phyloP scores from a whole-genome alignment of 2,329 filamentous ascomycete genomes.

The Knufia fluminis region DNA sequence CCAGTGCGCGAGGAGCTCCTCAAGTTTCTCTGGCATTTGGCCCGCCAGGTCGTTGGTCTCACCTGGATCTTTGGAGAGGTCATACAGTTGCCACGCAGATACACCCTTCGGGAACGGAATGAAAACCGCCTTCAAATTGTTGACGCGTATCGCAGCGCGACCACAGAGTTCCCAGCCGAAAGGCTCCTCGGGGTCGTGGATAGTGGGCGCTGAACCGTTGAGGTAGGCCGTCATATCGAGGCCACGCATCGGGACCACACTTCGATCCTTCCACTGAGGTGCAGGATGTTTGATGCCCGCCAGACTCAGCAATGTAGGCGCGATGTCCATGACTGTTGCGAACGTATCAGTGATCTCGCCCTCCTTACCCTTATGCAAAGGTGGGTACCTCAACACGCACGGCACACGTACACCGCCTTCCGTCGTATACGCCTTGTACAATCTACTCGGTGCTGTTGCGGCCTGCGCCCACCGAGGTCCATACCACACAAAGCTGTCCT shows the following conservation, averaged over 20 bases:
- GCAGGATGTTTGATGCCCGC: constrained; percentile 42
- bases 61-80: constrained; percentile 43
- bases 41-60: constrained; percentile 41
- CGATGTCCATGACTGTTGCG: constrained; percentile 45
- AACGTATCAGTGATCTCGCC: constrained; percentile 26
- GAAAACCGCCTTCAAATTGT: constrained; percentile 50
- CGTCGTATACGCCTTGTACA: constrained; percentile 29
- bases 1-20: constrained; percentile 45
- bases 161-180: constrained; percentile 50
- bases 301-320: constrained; percentile 37
- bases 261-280: constrained; percentile 42
- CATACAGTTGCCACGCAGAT: constrained; percentile 50
- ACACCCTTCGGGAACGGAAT: constrained; percentile 48
- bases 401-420: constrained; percentile 32
- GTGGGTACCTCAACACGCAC: constrained; percentile 28
- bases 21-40: constrained; percentile 35
- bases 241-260: constrained; percentile 45
- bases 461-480: constrained; percentile 42
- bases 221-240: constrained; percentile 39
- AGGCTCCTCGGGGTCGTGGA: constrained; percentile 45
- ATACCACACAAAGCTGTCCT: constrained; percentile 42
- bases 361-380: constrained; percentile 13
- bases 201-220: constrained; percentile 26
- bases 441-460: constrained; percentile 34
- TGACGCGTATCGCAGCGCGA: constrained; percentile 45